A percentile compares a stretch with the other conserved stretches of the same genome.
phyloP scores from a whole-genome alignment of 495 filamentous ascomycete species.

The Neohortaea acidophila region DNA sequence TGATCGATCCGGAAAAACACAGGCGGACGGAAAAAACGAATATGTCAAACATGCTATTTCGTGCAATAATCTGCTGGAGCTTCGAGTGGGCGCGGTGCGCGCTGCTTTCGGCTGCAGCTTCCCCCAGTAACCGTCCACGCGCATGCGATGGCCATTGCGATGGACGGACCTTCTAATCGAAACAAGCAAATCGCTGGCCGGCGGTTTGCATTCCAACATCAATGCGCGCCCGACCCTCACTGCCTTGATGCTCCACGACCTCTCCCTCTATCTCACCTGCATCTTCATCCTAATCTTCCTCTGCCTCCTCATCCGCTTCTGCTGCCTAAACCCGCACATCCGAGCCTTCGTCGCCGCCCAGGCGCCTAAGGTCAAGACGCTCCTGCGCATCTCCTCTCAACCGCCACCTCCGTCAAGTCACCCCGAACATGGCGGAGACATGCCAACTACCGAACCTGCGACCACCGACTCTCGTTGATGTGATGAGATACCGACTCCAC shows the following conservation, averaged over 20 bases:
- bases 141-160: no score
- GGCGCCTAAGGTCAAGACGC: constrained; percentile 3
- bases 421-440: constrained; percentile 3
- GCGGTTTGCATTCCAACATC: no score
- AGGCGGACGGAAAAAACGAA: no score
- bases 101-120: no score
- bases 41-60: no score
- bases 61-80: no score
- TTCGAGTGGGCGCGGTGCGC: no score
- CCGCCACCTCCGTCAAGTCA: background rate
- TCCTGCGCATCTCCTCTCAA: constrained; percentile 5
- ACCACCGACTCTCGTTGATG: constrained; percentile 29
- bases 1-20: no score
- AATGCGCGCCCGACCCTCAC: no score
- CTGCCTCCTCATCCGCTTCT: constrained; percentile 4
- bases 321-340: constrained; percentile 2
- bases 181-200: no score
- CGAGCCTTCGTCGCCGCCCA: constrained; percentile 14
- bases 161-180: no score
- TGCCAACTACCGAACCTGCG: constrained; percentile 21
- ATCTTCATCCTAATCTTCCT: constrained; percentile 13
- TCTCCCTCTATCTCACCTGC: constrained; percentile 1
- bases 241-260: background rate
- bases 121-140: no score
- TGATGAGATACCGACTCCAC: constrained; percentile 39